phyloP scores from a whole-genome alignment of 371 early-diverging fungal species.

The Mucor sp. region DNA sequence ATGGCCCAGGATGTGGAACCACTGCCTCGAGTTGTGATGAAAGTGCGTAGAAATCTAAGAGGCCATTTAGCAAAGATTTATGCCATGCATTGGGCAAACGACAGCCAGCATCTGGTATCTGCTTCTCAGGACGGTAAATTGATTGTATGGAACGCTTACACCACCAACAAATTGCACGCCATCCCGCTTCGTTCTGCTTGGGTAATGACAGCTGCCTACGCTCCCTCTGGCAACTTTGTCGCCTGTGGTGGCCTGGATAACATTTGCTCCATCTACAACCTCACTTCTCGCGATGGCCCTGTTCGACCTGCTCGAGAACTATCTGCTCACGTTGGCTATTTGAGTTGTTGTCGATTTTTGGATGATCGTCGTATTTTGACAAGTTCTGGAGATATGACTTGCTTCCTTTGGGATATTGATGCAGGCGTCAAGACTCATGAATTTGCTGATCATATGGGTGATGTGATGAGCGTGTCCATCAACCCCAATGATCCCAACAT shows the following conservation, averaged over 20 bases:
- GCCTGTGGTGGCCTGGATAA: slow-evolving; percentile 99
- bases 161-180: slow-evolving; percentile 97
- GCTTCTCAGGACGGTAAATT: slow-evolving; percentile 99
- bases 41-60: slow-evolving; percentile 91
- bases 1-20: slow-evolving; percentile 71
- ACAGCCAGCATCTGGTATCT: slow-evolving; percentile 91
- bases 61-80: slow-evolving; percentile 98
- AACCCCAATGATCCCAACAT: slow-evolving; percentile 84
- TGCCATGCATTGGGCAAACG: slow-evolving; percentile 98
- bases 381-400: slow-evolving; percentile 95
- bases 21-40: slow-evolving; percentile 92
- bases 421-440: slow-evolving; percentile 91
- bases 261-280: slow-evolving; percentile 94
- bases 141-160: slow-evolving; percentile 97
- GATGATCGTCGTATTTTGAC: slow-evolving; percentile 94
- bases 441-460: slow-evolving; percentile 95
- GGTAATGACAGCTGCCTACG: slow-evolving; percentile 99
- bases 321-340: slow-evolving; percentile 94
- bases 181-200: slow-evolving; percentile 98
- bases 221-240: slow-evolving; percentile 95
- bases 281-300: slow-evolving; percentile 88
- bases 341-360: slow-evolving; percentile 95
- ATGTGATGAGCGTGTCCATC: slow-evolving; percentile 85
- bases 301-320: slow-evolving; percentile 94
- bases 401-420: slow-evolving; percentile 98